Evolutionary conservation across 179 eudicot species (phyloP).

Genomic region (Spergularia azorica): DNA sequence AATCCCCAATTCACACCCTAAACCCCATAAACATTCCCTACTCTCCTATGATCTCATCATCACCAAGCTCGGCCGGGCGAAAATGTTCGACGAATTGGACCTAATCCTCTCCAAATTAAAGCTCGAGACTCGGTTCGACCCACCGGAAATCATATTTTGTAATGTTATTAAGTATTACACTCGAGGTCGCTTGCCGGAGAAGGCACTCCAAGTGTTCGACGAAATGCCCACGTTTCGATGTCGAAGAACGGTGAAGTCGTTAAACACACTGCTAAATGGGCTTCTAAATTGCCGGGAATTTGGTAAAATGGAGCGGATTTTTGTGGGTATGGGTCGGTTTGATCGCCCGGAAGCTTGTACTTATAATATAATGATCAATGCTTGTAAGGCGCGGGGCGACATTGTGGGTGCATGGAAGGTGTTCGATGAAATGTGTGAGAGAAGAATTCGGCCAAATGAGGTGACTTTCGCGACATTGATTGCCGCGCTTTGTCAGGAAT

Average conservation of each 20-base stretch:
- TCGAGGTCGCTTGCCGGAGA: conserved; percentile 46
- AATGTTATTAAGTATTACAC: conserved; percentile 59
- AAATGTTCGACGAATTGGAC: conserved; percentile 68
- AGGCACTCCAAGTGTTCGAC: conserved; percentile 51
- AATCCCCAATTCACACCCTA: conserved; percentile 26
- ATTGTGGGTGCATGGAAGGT: conserved; percentile 51
- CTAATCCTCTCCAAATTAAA: conserved; percentile 47
- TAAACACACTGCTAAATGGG: conserved; percentile 61
- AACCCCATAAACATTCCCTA: conserved; percentile 57
- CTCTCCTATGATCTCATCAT: conserved; percentile 73
- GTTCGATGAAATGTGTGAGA: conserved; percentile 75
- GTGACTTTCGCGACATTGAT: conserved; percentile 73
- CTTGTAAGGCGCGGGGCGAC: conserved; percentile 38
- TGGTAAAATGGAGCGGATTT: conserved; percentile 39
- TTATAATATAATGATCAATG: conserved; percentile 69
- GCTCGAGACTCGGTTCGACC: conserved; percentile 49
- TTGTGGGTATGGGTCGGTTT: conserved; percentile 42
- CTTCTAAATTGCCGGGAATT: conserved; percentile 49
- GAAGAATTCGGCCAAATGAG: conserved; percentile 47
- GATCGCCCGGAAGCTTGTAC: conserved; percentile 58
- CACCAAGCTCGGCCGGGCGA: conserved; percentile 78
- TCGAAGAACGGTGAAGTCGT: conserved; percentile 56
- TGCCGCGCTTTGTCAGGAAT: conserved; percentile 47
- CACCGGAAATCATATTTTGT: conserved; percentile 67
- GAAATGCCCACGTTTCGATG: conserved; percentile 58